Evolutionary conservation across 352 stramenopile genomes (phyloP), one percentile per base, ranked within the genome.

Genomic region (Pythium oligandrum): DNA sequence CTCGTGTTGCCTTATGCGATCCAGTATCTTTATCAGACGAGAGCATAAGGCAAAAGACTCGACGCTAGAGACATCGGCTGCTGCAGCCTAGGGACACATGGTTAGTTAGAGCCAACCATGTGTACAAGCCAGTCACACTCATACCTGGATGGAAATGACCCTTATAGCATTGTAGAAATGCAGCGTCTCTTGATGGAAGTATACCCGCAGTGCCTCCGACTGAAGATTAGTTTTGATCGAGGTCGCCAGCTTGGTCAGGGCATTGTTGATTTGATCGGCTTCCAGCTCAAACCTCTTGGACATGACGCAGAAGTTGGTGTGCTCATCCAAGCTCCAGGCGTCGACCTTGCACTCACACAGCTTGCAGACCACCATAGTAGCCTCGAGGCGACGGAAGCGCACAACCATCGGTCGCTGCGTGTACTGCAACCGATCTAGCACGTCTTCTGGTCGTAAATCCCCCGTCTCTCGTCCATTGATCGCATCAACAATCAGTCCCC

Each of bases 281-380:
- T 91, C 75, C 3, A 93, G 58, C 53, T 92, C 84, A 39, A 91
- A 72, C 2, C 78, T 63, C 48, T 78, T 83, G 33, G 81, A 92
- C 60, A 90, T 73, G 12, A 93, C 75, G 36, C 84, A 94, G 39
- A 73, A 93, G 31, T 89, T 83, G 0, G 77, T 91, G 52, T 94
- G 84, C 33, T 89, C 80, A 26, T 89, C 71, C 53, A 94, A 56
- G 10, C 53, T 66, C 34, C 57, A 73, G 3, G 78, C 76, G 30
- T 93, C 78, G 12, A 94, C 73, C 53, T 75, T 77, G 36, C 68
- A 82, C 58, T 94, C 84, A 42, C 84, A 94, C 9, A 94, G 68
- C 52, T 91, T 90, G 56, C 84, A 94, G 32, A 94, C 71, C 6
- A 89, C 76, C 39, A 66, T 62, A 1, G 65, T 69, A 36, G 67